These are phyloP conservation scores for Trametes meyenii DNA, from an alignment of 768 basidiomycete species.

Conservation along the genomic window DNA sequence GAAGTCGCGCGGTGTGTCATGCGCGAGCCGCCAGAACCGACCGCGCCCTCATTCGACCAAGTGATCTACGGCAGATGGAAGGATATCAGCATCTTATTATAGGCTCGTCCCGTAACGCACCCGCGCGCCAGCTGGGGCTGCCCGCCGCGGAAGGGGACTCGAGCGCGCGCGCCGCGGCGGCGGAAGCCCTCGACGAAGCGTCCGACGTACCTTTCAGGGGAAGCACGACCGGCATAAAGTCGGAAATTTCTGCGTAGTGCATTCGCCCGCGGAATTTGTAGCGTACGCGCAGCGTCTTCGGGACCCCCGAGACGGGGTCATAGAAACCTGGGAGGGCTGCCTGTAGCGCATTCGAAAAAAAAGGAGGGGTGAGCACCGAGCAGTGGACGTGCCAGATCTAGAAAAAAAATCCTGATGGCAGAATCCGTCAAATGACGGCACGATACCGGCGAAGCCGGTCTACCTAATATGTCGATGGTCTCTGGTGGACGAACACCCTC, in stretches of 20 bases:
- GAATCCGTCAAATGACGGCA: conserved; percentile 13
- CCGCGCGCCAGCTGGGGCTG: neutral
- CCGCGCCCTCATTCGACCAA: conserved; percentile 22
- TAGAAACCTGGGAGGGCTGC: conserved; percentile 84
- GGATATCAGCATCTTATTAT: conserved; percentile 22
- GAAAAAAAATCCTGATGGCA: conserved; percentile 13
- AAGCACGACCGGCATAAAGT: conserved; percentile 67
- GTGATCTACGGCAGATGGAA: conserved; percentile 21
- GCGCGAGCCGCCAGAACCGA: conserved; percentile 16
- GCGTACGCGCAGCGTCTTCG: conserved; percentile 69
- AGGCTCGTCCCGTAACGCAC: conserved; percentile 12
- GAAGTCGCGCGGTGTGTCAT: conserved; percentile 14
- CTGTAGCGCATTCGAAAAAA: conserved; percentile 31
- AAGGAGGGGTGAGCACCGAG: neutral
- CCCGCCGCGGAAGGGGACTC: neutral
- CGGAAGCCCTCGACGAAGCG: too few relatives aligned
- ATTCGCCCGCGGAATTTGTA: conserved; percentile 74
- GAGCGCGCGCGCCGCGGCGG: neutral
- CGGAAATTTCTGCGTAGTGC: conserved; percentile 81
- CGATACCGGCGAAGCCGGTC: conserved; percentile 16
- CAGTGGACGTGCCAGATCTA: neutral
- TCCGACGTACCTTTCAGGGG: conserved; percentile 67
- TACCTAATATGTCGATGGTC: neutral
- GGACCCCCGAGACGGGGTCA: conserved; percentile 76
- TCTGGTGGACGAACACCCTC: neutral